Percentiles rank a stretch among this genome's conserved stretches.
Conservation (phyloP, 1,284 basidiomycete species). For the Ganoderma lingzhi region DNA sequence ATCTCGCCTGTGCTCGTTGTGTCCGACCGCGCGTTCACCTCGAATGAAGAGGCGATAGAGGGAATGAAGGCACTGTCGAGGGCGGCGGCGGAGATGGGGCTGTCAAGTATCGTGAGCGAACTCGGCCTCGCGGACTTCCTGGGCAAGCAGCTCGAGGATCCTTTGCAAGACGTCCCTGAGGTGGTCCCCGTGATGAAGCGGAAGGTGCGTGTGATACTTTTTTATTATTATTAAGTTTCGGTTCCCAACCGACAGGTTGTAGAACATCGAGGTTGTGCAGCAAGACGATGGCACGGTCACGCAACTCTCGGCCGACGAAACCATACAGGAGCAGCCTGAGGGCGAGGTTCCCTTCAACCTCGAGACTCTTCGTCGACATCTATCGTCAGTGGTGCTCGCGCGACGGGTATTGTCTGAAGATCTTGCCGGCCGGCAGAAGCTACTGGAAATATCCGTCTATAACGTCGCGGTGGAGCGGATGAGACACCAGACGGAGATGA, state of each 20-base stretch:
- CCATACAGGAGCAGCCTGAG: conserved; percentile 15
- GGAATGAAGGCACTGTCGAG: conserved; percentile 64
- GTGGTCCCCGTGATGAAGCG: conserved; percentile 56
- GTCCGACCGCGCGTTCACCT: conserved; percentile 61
- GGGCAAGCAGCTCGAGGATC: conserved; percentile 50
- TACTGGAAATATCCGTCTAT: conserved; percentile 87
- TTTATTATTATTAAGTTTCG: no score
- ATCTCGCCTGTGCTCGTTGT: conserved; percentile 64
- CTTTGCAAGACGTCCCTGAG: conserved; percentile 63
- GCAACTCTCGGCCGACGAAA: conserved; percentile 33
- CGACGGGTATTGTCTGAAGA: conserved; percentile 72
- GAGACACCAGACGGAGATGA: conserved; percentile 67
- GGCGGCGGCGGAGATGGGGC: conserved; percentile 64
- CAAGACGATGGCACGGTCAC: conserved; percentile 32
- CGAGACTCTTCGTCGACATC: conserved; percentile 70
- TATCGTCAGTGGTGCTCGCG: conserved; percentile 68
- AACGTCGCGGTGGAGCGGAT: conserved; percentile 83
- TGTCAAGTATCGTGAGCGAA: conserved; percentile 59
- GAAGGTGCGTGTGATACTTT: conserved; percentile 37
- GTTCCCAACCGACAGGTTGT: neutral
- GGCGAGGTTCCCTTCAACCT: conserved; percentile 77
- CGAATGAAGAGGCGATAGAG: conserved; percentile 61
- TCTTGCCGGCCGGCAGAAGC: conserved; percentile 78
- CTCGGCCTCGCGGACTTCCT: conserved; percentile 62
- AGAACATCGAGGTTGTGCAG: conserved; percentile 30